Percentiles rank a stretch among this genome's conserved stretches.
These are phyloP conservation scores for Marasmius oreades DNA, from an alignment of 1,284 basidiomycete genomes.

Conservation along the genomic window DNA sequence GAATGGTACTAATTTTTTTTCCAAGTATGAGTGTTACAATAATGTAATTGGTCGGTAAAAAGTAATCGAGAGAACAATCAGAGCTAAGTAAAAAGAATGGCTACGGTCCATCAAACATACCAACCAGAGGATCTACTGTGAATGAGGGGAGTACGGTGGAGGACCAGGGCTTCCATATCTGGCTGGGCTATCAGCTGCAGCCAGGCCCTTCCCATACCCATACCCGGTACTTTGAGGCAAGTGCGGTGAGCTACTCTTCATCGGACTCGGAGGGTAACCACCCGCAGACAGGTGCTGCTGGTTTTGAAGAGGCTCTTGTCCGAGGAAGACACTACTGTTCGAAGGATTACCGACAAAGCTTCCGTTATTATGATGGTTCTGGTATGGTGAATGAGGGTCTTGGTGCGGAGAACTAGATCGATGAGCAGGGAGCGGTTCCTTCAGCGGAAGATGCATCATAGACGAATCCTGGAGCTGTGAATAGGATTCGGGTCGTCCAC, in stretches of 20 bases:
- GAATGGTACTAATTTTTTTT: too few relatives aligned
- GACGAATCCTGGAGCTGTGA: neutral
- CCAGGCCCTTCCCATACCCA: neutral
- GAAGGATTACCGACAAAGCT: neutral
- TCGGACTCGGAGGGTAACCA: neutral
- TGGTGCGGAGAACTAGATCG: neutral
- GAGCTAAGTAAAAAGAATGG: too few relatives aligned
- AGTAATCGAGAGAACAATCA: too few relatives aligned
- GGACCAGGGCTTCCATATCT: neutral
- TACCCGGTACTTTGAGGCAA: neutral
- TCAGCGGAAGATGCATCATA: neutral
- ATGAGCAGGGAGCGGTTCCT: neutral
- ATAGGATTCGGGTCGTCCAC: neutral
- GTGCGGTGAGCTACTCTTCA: neutral
- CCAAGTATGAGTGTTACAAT: too few relatives aligned
- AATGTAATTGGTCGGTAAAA: too few relatives aligned
- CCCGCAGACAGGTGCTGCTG: conserved; percentile 39
- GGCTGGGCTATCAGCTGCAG: neutral
- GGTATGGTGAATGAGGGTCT: neutral
- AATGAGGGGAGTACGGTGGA: neutral
- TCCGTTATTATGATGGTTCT: neutral
- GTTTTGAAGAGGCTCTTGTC: conserved; percentile 19
- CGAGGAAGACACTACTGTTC: neutral
- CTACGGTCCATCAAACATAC: too few relatives aligned
- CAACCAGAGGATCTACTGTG: too few relatives aligned